A percentile compares a stretch with the other conserved stretches of the same genome.
Evolutionary conservation across 352 stramenopile species (phyloP).

Genomic region (Peronospora belbahrii): DNA sequence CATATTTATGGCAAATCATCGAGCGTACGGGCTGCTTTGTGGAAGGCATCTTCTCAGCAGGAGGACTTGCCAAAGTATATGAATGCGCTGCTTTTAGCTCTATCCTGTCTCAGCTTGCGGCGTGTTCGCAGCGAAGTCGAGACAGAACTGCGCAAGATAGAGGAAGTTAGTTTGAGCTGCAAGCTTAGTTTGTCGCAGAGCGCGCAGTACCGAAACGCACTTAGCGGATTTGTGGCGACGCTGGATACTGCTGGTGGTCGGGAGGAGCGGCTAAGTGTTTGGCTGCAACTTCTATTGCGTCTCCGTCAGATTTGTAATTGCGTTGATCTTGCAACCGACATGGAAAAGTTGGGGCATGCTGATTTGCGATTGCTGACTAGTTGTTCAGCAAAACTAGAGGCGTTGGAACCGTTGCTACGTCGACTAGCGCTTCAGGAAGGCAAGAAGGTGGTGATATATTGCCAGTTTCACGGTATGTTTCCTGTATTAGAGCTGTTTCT

Average conservation of each 20-base stretch:
- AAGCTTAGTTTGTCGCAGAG: conserved; percentile 42
- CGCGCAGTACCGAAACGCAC: conserved; percentile 57
- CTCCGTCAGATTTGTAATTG: conserved; percentile 75
- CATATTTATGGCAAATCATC: conserved; percentile 39
- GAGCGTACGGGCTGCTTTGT: conserved; percentile 31
- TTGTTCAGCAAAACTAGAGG: conserved; percentile 60
- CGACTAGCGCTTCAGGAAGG: conserved; percentile 48
- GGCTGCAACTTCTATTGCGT: conserved; percentile 58
- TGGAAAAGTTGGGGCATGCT: conserved; percentile 67
- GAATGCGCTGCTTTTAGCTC: conserved; percentile 36
- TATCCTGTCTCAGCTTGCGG: conserved; percentile 56
- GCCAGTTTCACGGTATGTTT: conserved; percentile 65
- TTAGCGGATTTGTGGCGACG: conserved; percentile 47
- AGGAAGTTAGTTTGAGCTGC: conserved; percentile 75
- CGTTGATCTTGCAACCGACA: conserved; percentile 65
- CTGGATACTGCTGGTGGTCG: conserved; percentile 25
- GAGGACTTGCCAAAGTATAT: conserved; percentile 27
- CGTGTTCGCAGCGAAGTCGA: conserved; percentile 75
- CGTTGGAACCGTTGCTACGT: conserved; percentile 43
- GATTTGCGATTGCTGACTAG: conserved; percentile 50
- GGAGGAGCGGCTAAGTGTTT: conserved; percentile 51
- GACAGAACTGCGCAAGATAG: conserved; percentile 63
- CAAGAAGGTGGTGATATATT: conserved; percentile 73
- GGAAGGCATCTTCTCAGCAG: conserved; percentile 32
- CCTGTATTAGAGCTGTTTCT: conserved; percentile 67